Evolutionary conservation across 2,329 filamentous ascomycete genomes (phyloP).

Genomic region (Xylaria sp.): DNA sequence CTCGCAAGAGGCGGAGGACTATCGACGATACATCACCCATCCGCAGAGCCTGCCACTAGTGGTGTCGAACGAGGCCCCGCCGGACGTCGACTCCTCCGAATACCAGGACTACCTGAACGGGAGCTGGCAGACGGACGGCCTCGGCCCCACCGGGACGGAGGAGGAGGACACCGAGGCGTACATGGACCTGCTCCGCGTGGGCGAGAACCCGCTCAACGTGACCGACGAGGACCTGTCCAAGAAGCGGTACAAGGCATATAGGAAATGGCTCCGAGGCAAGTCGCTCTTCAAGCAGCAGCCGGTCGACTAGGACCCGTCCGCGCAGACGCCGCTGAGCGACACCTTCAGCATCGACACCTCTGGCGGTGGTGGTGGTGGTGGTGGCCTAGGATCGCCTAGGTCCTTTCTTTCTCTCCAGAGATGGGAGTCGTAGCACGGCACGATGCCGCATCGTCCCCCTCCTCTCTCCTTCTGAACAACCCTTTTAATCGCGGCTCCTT

Average conservation of each 20-base stretch:
- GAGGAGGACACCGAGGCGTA: constrained; percentile 75
- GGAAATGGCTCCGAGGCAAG: constrained; percentile 93
- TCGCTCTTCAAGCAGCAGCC: constrained; percentile 93
- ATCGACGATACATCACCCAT: constrained; percentile 85
- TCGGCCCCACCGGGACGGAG: constrained; percentile 53
- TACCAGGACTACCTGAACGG: constrained; percentile 81
- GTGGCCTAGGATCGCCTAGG: constrained; percentile 15
- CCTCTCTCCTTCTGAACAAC: constrained; percentile 35
- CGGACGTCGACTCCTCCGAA: constrained; percentile 61
- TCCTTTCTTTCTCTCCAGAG: not conserved
- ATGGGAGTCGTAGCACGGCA: not conserved
- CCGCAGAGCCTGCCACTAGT: constrained; percentile 87
- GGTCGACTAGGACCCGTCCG: constrained; percentile 49
- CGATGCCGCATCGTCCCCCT: constrained; percentile 6
- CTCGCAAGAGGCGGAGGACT: constrained; percentile 78
- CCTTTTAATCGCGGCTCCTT: constrained; percentile 40
- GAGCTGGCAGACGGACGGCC: constrained; percentile 62
- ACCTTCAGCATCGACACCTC: constrained; percentile 25
- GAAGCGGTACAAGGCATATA: constrained; percentile 95
- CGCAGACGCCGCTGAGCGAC: constrained; percentile 27
- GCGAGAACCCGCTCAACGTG: constrained; percentile 84
- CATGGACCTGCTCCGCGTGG: constrained; percentile 73
- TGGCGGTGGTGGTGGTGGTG: too few species aligned
- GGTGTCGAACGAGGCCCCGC: constrained; percentile 67
- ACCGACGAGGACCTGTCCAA: constrained; percentile 83